A percentile compares a stretch with the other conserved stretches of the same genome.
Evolutionary conservation across 2,329 filamentous ascomycete species (phyloP).

Genomic region (Monilinia fructigena): DNA sequence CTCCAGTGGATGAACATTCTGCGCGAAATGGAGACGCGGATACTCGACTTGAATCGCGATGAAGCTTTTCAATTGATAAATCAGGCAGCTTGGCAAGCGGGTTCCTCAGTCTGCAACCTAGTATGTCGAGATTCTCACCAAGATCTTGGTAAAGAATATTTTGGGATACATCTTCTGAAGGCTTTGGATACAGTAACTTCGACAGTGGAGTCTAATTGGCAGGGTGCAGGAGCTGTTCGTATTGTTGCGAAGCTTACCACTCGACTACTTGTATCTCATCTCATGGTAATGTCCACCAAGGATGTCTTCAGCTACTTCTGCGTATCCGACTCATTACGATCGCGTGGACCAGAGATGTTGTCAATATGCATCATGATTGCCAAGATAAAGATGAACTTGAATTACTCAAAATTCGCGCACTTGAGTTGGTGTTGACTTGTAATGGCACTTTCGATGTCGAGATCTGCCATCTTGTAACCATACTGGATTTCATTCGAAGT

Average conservation of each 20-base stretch:
- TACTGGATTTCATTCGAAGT: slow-evolving; percentile 37
- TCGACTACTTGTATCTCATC: slow-evolving; percentile 45
- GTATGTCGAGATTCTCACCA: slow-evolving; percentile 42
- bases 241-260: slow-evolving; percentile 44
- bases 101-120: slow-evolving; percentile 36
- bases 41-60: slow-evolving; percentile 51
- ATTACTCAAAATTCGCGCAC: slow-evolving; percentile 40
- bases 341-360: slow-evolving; percentile 42
- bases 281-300: slow-evolving; percentile 28
- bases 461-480: slow-evolving; percentile 30
- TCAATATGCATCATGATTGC: slow-evolving; percentile 24
- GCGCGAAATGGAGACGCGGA: slow-evolving; percentile 48
- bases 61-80: slow-evolving; percentile 50
- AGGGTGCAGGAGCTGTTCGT: slow-evolving; percentile 45
- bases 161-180: slow-evolving; percentile 41
- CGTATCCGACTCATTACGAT: slow-evolving; percentile 41
- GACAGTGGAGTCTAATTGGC: slow-evolving; percentile 52
- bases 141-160: slow-evolving; percentile 40
- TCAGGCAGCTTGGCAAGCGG: slow-evolving; percentile 51
- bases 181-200: slow-evolving; percentile 39
- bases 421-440: slow-evolving; percentile 47
- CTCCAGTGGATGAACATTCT: slow-evolving; percentile 59
- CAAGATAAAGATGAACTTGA: slow-evolving; percentile 37
- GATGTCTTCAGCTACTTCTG: slow-evolving; percentile 40
- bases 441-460: slow-evolving; percentile 48